Percentiles rank a stretch among this genome's conserved stretches.
Conservation (phyloP, 2,329 filamentous ascomycete species). For the Phialophora verrucosa region DNA sequence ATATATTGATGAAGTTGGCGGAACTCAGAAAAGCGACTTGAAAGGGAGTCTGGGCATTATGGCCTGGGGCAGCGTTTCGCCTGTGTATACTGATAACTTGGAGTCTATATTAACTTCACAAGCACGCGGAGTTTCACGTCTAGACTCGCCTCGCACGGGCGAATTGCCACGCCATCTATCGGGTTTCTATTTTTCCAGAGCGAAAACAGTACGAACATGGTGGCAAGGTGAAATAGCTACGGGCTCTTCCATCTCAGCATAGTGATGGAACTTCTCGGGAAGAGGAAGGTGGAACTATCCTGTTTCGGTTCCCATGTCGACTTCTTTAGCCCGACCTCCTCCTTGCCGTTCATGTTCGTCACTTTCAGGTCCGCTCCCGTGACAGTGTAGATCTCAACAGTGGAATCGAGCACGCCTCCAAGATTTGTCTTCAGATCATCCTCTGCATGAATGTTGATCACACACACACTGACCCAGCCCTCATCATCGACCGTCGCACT, state of each 20-base stretch:
- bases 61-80: neutral
- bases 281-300: conserved; percentile 62
- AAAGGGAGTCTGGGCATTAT: neutral
- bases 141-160: neutral
- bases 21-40: conserved; percentile 38
- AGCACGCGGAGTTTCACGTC: neutral
- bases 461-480: conserved; percentile 69
- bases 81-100: neutral
- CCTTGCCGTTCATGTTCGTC: conserved; percentile 66
- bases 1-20: conserved; percentile 45
- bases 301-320: conserved; percentile 65
- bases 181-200: neutral
- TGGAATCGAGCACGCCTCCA: conserved; percentile 45
- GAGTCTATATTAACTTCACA: neutral
- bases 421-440: conserved; percentile 59
- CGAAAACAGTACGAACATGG: neutral
- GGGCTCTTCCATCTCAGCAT: conserved; percentile 63
- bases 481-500: conserved; percentile 54
- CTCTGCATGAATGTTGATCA: conserved; percentile 73
- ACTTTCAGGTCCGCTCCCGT: conserved; percentile 62
- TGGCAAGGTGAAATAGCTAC: conserved; percentile 2
- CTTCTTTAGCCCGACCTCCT: conserved; percentile 67
- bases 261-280: conserved; percentile 73
- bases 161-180: neutral
- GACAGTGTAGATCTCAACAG: conserved; percentile 67